Percentiles rank a stretch among this genome's conserved stretches.
These are phyloP conservation scores for Cystoisospora suis DNA, from an alignment of 169 alveolate species.

Conservation along the genomic window DNA sequence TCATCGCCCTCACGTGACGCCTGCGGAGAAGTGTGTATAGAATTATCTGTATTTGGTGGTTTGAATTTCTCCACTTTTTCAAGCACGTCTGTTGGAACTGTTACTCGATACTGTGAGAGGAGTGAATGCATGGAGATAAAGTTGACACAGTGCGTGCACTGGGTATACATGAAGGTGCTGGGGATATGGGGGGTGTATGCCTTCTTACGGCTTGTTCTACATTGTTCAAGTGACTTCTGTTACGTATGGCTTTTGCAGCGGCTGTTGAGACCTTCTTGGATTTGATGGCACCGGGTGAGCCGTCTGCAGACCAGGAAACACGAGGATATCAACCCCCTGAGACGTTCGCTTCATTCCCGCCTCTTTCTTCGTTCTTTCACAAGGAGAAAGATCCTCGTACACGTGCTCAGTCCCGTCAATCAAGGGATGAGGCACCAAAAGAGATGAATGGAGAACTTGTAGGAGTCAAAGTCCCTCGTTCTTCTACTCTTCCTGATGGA, in stretches of 20 bases:
- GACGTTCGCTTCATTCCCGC: not conserved
- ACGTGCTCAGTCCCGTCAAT: too few species aligned
- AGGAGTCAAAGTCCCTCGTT: too few species aligned
- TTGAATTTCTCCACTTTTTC: not conserved
- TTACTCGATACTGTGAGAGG: not conserved
- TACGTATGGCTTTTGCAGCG: not conserved
- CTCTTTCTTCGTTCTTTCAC: not conserved
- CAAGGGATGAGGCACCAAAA: too few species aligned
- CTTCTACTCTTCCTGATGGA: too few species aligned
- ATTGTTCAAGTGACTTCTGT: not conserved
- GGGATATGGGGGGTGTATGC: too few species aligned
- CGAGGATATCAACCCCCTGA: conserved; percentile 50
- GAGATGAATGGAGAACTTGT: not conserved
- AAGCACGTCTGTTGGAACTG: not conserved
- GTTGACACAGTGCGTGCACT: not conserved
- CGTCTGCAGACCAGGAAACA: conserved; percentile 7
- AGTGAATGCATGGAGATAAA: not conserved
- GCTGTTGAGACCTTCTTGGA: not conserved
- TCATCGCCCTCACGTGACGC: too few species aligned
- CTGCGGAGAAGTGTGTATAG: too few species aligned
- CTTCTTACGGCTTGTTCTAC: too few species aligned
- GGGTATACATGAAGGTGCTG: not conserved
- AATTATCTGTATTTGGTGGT: too few species aligned
- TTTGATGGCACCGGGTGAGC: conserved; percentile 6
- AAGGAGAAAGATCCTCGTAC: too few species aligned